Conservation (phyloP, 495 filamentous ascomycete genomes). For the Peziza echinospora region DNA sequence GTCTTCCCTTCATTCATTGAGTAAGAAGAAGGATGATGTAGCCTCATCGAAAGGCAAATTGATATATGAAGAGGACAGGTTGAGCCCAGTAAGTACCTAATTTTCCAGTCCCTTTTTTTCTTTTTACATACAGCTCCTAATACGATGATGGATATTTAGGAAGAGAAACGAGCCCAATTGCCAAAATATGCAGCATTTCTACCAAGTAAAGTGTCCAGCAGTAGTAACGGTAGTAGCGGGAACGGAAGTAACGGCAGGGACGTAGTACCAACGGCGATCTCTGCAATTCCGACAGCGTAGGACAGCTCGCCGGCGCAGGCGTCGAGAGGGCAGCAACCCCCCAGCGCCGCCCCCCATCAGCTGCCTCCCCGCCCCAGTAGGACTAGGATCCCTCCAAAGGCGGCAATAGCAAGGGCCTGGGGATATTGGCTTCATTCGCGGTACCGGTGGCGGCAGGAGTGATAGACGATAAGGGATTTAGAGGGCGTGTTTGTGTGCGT, state of each 20-base stretch:
- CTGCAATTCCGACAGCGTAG: not conserved
- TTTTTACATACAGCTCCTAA: not conserved
- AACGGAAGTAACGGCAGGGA: not conserved
- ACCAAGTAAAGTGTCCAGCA: no score
- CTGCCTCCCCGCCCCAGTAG: no score
- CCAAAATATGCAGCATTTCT: conserved; percentile 12
- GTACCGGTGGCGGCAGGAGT: no score
- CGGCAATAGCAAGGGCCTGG: no score
- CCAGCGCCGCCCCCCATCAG: no score
- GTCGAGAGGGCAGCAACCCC: no score
- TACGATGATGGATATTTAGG: conserved; percentile 3
- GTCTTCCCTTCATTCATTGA: no score
- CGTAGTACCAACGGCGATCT: not conserved
- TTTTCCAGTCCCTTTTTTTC: no score
- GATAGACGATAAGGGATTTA: not conserved
- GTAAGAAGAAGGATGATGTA: conserved; percentile 11
- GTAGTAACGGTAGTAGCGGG: not conserved
- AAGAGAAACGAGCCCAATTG: conserved; percentile 15
- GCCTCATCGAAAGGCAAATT: conserved; percentile 13
- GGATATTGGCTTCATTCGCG: no score
- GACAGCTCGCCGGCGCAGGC: not conserved
- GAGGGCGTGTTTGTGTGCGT: no score
- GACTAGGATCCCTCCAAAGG: no score
- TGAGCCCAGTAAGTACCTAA: conserved; percentile 18
- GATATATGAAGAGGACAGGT: conserved; percentile 17